Conservation (phyloP, 1,284 basidiomycete genomes). For the Sphagnurus paluster region DNA sequence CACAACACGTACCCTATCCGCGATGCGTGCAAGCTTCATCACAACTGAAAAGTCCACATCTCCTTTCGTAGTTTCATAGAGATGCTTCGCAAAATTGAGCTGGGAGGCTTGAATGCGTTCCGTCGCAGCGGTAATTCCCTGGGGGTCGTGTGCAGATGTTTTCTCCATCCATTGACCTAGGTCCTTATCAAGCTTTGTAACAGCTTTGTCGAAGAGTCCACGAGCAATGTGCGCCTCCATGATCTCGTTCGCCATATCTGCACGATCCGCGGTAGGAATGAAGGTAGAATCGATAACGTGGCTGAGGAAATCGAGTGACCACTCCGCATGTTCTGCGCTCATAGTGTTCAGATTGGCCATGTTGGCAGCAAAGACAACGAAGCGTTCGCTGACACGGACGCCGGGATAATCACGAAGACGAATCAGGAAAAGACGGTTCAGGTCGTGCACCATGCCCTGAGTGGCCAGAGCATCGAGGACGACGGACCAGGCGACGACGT, state of each 20-base stretch:
- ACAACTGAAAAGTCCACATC: conserved; percentile 14
- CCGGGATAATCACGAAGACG: conserved; percentile 5
- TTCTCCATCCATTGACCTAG: background rate
- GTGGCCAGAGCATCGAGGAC: conserved; percentile 56
- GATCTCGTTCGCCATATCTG: conserved; percentile 17
- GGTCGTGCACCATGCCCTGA: conserved; percentile 47
- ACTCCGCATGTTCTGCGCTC: conserved; percentile 2
- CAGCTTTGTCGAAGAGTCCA: conserved; percentile 21
- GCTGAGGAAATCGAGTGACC: conserved; percentile 14
- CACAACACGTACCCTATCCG: conserved; percentile 10
- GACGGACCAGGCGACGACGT: conserved; percentile 46
- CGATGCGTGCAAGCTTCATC: conserved; percentile 16
- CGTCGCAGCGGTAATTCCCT: conserved; percentile 1
- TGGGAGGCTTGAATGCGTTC: conserved; percentile 10
- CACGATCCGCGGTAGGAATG: background rate
- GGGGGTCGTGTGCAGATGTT: background rate
- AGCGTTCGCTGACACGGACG: conserved; percentile 9
- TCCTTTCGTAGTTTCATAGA: conserved; percentile 18
- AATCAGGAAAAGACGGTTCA: conserved; percentile 52
- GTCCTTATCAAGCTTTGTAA: conserved; percentile 8
- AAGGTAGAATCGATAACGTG: conserved; percentile 1
- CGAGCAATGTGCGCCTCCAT: conserved; percentile 23
- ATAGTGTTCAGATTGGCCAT: conserved; percentile 12
- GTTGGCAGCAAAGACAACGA: conserved; percentile 19
- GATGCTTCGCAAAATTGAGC: conserved; percentile 16